A percentile compares a stretch with the other conserved stretches of the same genome.
phyloP scores from a whole-genome alignment of 805 yeast species.

The Candida easanensis region DNA sequence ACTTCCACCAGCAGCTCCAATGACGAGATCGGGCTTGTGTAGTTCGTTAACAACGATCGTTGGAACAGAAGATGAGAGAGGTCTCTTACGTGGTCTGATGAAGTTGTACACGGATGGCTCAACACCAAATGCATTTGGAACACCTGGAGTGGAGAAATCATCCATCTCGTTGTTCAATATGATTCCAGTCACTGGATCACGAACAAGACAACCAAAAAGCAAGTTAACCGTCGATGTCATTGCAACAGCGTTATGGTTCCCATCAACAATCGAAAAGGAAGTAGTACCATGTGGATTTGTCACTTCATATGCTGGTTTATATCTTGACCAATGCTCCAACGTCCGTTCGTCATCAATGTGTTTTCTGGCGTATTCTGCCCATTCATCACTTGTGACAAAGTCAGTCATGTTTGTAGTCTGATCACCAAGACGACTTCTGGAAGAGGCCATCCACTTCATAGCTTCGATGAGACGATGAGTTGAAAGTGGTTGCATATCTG shows the following conservation, averaged over 20 bases:
- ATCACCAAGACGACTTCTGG: constrained; percentile 85
- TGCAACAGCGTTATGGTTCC: constrained; percentile 71
- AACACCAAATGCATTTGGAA: constrained; percentile 73
- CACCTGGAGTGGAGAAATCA: constrained; percentile 76
- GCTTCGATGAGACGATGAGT: constrained; percentile 75
- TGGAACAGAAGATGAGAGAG: constrained; percentile 82
- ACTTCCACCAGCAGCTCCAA: constrained; percentile 96
- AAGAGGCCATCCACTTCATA: constrained; percentile 93
- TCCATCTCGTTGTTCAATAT: constrained; percentile 91
- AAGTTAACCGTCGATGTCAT: constrained; percentile 88
- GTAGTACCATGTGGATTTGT: constrained; percentile 90
- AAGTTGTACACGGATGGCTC: constrained; percentile 80
- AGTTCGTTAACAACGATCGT: constrained; percentile 53
- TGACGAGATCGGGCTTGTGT: constrained; percentile 56
- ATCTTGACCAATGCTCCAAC: constrained; percentile 60
- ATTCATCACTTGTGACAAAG: constrained; percentile 40
- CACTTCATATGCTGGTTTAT: constrained; percentile 74
- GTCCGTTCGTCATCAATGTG: constrained; percentile 60
- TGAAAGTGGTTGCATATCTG: constrained; percentile 46
- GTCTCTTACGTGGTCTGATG: constrained; percentile 73
- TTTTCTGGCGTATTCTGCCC: constrained; percentile 50
- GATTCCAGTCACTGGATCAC: constrained; percentile 79
- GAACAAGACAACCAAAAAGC: constrained; percentile 77
- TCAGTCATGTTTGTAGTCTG: constrained; percentile 38
- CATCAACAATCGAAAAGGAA: constrained; percentile 79